Evolutionary conservation across 179 eudicot species (phyloP).

Genomic region (Drosera spatulata): DNA sequence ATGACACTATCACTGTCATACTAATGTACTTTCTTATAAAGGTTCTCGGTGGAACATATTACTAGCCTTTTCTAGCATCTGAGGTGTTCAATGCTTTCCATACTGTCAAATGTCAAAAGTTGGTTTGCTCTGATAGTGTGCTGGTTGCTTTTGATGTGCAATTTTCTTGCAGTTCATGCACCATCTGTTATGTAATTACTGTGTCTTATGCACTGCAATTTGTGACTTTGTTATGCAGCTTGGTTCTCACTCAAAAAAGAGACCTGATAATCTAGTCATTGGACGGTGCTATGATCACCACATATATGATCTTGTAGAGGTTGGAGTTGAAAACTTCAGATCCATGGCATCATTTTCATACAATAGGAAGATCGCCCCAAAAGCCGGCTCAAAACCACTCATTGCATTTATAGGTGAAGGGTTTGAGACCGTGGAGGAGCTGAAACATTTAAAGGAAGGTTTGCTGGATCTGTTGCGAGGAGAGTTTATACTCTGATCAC

Average conservation of each 20-base stretch:
- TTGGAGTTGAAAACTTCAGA: slow-evolving; percentile 76
- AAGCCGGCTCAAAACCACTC: slow-evolving; percentile 74
- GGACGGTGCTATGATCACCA: slow-evolving; percentile 92
- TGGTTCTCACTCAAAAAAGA: slow-evolving; percentile 87
- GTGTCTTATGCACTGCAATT: neutral
- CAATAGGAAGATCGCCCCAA: slow-evolving; percentile 64
- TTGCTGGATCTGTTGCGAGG: slow-evolving; percentile 85
- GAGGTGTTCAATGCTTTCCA: too few species aligned
- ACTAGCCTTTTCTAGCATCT: too few species aligned
- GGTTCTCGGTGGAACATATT: too few species aligned
- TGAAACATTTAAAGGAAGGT: slow-evolving; percentile 84
- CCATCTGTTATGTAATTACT: too few species aligned
- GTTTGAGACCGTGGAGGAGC: slow-evolving; percentile 71
- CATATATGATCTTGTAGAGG: slow-evolving; percentile 79
- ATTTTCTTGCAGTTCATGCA: too few species aligned
- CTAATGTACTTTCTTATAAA: too few species aligned
- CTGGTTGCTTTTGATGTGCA: too few species aligned
- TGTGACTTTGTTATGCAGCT: slow-evolving; percentile 32
- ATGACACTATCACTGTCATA: too few species aligned
- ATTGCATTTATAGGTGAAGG: slow-evolving; percentile 90
- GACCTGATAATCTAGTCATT: slow-evolving; percentile 88
- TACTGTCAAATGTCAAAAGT: too few species aligned
- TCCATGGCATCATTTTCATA: slow-evolving; percentile 64
- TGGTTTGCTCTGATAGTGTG: too few species aligned
- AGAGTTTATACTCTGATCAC: slow-evolving; percentile 32